Evolutionary conservation across 75 land plant species (phyloP), one percentile per base, ranked within the genome.

Genomic region (Cryptomeria japonica): DNA sequence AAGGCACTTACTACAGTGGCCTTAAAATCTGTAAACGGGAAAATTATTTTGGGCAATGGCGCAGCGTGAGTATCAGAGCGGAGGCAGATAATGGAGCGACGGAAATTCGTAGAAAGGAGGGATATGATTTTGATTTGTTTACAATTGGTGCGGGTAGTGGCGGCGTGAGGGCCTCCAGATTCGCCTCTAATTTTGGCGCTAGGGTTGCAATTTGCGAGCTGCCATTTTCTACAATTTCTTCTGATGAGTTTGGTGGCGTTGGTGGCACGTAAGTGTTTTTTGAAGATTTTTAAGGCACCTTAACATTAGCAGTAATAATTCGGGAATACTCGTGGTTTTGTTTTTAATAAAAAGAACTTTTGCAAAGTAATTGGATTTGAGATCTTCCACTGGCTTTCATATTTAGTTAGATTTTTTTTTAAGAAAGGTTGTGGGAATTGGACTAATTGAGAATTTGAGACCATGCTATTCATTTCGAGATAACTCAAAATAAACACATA

Each of bases 101-200:
- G 13, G 73, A 75, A 28, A 12, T 47, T 37, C 53, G 64, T 2
- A 56, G 19, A 46, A 72, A 44, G 18, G 89, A 61, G 37, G 91
- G 91, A 25, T 96, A 89, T 90, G 99, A 98, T 82, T 98, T 94
- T 85, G 99, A 98, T 85, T 92, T 98, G 75, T 94, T 98, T 87
- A 95, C 99, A 14, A 96, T 98, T 83, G 99, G 99, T 18, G 99
- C 97, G 19, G 99, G 99, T 1, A 98, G 97, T 73, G 99, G 99
- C 18, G 99, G 99, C 41, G 99, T 98, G 38, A 90, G 99, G 32
- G 99, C 99, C 19, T 96, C 99, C 51, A 94, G 98, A 15, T 98
- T 98, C 88, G 99, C 99, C 13, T 94, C 99, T 16, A 93, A 90
- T 80, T 93, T 88, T 58, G 99, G 99, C 5, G 99, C 99, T 12